A percentile compares a stretch with the other conserved stretches of the same genome.
phyloP scores from a whole-genome alignment of 2,329 filamentous ascomycete species.

The Xylariaceae sp. region DNA sequence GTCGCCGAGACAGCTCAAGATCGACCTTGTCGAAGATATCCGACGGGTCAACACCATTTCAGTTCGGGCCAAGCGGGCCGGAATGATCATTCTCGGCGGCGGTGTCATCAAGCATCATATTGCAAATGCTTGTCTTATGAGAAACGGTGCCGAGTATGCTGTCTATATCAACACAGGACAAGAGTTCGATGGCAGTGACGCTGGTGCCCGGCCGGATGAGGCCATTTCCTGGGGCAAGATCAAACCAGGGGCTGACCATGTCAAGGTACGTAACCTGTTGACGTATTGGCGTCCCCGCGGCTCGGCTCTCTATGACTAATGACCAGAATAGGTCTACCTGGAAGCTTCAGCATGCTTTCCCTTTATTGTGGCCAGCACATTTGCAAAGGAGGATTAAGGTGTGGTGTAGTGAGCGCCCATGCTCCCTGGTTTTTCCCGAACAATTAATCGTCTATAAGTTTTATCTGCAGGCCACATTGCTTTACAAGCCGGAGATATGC shows the following conservation, averaged over 20 bases:
- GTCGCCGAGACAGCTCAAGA: constrained; percentile 71
- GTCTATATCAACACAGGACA: constrained; percentile 98
- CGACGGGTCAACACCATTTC: constrained; percentile 88
- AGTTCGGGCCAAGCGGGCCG: constrained; percentile 77
- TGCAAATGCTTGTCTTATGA: constrained; percentile 94
- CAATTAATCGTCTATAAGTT: too few relatives aligned
- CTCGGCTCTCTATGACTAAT: too few relatives aligned
- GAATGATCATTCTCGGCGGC: constrained; percentile 93
- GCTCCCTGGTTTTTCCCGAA: too few relatives aligned
- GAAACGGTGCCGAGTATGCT: constrained; percentile 92
- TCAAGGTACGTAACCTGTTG: constrained; percentile 60
- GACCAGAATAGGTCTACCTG: constrained; percentile 59
- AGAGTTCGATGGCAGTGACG: constrained; percentile 96
- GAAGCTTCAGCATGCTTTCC: constrained; percentile 62
- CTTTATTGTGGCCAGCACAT: constrained; percentile 61
- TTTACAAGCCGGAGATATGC: too few relatives aligned
- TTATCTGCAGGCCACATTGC: too few relatives aligned
- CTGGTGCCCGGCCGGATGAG: constrained; percentile 89
- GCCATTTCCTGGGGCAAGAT: constrained; percentile 99
- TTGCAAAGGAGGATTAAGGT: constrained; percentile 46
- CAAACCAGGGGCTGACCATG: constrained; percentile 77
- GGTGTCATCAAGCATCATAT: constrained; percentile 98
- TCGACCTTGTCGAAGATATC: constrained; percentile 93
- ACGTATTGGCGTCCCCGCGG: too few relatives aligned
- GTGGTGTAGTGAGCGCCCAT: not conserved